Evolutionary conservation across 345 rosid genomes (phyloP), one percentile per base, ranked within the genome.

Genomic region (Eucalyptus tenuipes): DNA sequence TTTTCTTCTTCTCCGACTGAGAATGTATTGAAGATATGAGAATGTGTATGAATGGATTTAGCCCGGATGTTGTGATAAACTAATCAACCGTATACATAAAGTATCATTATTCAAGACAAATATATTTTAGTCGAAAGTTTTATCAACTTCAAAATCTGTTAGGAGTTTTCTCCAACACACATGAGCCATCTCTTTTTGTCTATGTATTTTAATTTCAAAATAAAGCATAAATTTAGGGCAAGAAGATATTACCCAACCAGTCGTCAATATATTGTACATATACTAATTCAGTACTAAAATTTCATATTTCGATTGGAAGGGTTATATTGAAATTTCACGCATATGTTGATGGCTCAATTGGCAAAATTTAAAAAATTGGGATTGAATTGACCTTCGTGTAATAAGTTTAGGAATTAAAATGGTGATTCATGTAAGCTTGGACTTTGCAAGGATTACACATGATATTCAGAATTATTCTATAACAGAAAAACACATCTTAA

Each of bases 181-280:
- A 50, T 7, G 53, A 50, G 55, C 7, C 55, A 17, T 50, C 22
- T 50, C 22, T 17, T 50, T 50, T 50, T 17, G 44, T 68, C 4
- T 68, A 17, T 68, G 80, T 44, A 33, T 68, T 31, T 68, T 68
- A 3, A 17, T 33, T 68, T 68, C 13, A 11, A 33, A 37, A 16
- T 55, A 55, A 68, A 68, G 24, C 42, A 68, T 33, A 16, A 20
- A 68, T 0, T 31, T 68, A 33, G 24, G 80, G 11, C 24, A 37
- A 17, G 0, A 9, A 31, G 24, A 17, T 3, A 33, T 10, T 68
- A 10, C 37, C 2, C 7, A 0, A 68, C 10, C 1, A 3, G 7
- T 17, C 6, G 2, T 6, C 31, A 61, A 61, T 27, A 2, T 61
- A 13, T 12, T 27, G 4, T 27, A 61, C 4, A 6, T 1, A 61